phyloP scores from a whole-genome alignment of 371 early-diverging fungal genomes.

The Mortierella sp. region DNA sequence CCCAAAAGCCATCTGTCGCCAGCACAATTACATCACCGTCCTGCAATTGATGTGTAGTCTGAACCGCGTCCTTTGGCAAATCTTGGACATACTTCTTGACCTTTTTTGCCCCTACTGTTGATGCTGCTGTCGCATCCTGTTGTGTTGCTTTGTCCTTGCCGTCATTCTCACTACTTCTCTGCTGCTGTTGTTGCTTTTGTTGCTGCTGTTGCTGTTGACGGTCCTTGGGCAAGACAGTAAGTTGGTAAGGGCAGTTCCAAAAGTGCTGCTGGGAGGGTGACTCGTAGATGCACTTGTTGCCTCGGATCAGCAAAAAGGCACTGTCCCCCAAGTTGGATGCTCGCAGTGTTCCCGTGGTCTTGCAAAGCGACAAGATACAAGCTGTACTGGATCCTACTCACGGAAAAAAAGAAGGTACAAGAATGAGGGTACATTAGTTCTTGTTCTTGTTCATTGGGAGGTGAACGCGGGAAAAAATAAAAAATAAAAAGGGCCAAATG shows the following conservation, averaged over 20 bases:
- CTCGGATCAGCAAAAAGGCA: constrained; percentile 71
- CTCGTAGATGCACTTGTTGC: constrained; percentile 67
- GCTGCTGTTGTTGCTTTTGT: constrained; percentile 6
- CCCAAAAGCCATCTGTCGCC: constrained; percentile 77
- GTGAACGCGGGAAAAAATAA: background rate
- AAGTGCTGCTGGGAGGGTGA: constrained; percentile 75
- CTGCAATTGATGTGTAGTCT: constrained; percentile 65
- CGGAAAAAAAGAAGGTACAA: constrained; percentile 1
- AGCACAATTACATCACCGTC: constrained; percentile 73
- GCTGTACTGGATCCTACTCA: constrained; percentile 68
- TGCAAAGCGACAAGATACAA: constrained; percentile 71
- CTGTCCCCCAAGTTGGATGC: constrained; percentile 73
- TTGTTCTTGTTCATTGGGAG: background rate
- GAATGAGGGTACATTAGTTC: background rate
- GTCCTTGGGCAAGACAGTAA: constrained; percentile 59
- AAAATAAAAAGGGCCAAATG: background rate
- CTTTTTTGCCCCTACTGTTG: constrained; percentile 50
- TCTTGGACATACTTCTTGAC: constrained; percentile 65
- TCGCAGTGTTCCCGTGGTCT: constrained; percentile 68
- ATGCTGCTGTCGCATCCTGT: background rate
- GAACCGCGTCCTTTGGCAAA: constrained; percentile 69
- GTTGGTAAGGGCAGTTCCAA: constrained; percentile 78
- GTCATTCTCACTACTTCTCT: constrained; percentile 20
- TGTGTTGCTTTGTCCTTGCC: background rate
- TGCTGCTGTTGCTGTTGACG: constrained; percentile 6